Conservation (phyloP, 148 eudicot genomes). For the Vaccinium vitisidaea region DNA sequence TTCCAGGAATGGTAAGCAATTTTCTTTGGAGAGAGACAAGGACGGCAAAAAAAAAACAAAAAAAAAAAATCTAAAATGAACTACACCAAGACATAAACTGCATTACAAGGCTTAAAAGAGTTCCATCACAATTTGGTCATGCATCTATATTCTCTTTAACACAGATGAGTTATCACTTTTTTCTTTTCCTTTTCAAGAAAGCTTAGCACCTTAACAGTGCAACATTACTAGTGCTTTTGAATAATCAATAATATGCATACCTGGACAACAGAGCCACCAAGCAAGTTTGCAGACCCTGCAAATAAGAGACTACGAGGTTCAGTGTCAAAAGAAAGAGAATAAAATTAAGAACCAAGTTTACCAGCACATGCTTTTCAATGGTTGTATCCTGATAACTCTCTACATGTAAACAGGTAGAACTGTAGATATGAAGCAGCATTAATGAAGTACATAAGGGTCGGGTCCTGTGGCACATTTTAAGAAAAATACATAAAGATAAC, state of each 20-base stretch:
- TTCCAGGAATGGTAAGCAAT: not conserved
- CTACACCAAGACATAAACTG: not conserved
- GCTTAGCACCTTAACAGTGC: not conserved
- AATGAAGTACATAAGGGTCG: not conserved
- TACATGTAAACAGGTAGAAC: not conserved
- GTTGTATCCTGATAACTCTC: not conserved
- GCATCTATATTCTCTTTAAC: not conserved
- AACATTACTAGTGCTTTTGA: not conserved
- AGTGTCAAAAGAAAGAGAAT: conserved; percentile 10
- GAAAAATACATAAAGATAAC: not conserved
- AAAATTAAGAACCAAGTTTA: conserved; percentile 7
- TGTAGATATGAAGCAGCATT: not conserved
- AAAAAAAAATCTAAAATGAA: not conserved
- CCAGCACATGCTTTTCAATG: conserved; percentile 3
- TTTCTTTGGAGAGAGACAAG: conserved; percentile 1
- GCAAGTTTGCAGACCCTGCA: conserved; percentile 98
- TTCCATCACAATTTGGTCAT: conserved; percentile 5
- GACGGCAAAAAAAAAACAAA: not conserved
- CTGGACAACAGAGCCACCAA: conserved; percentile 85
- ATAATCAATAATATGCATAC: conserved; percentile 39
- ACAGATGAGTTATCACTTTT: not conserved
- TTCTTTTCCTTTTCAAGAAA: not conserved
- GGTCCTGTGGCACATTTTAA: not conserved
- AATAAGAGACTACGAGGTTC: conserved; percentile 14
- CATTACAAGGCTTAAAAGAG: not conserved